A percentile compares a stretch with the other conserved stretches of the same genome.
Evolutionary conservation across 1,284 basidiomycete genomes (phyloP).

Genomic region (Uromyces viciae-fabae): DNA sequence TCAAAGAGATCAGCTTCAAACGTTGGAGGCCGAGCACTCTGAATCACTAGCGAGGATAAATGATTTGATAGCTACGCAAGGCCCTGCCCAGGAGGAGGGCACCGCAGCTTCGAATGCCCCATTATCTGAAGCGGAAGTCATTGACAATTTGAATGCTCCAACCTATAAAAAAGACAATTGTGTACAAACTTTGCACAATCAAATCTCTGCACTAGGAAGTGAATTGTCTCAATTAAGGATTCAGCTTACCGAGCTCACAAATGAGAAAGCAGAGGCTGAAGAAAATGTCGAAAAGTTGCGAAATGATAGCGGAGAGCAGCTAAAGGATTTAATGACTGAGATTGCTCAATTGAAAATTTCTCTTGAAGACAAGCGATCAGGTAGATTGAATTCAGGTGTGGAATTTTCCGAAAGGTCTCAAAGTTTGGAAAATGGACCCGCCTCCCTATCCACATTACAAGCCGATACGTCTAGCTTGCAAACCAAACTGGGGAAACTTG

Average conservation of each 20-base stretch:
- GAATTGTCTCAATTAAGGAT: constrained; percentile 5
- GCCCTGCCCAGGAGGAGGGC: background rate
- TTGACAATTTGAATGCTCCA: background rate
- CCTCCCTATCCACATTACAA: constrained; percentile 2
- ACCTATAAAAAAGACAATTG: constrained; percentile 9
- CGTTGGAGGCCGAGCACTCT: background rate
- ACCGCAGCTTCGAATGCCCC: background rate
- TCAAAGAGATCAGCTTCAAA: background rate
- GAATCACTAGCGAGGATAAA: background rate
- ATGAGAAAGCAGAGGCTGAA: background rate
- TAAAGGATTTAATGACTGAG: constrained; percentile 16
- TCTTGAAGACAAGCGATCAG: background rate
- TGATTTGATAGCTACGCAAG: background rate
- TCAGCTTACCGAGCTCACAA: background rate
- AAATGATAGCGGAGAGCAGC: constrained; percentile 13
- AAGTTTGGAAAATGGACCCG: background rate
- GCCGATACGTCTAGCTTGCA: constrained; percentile 2
- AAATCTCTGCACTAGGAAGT: background rate
- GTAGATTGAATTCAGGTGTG: background rate
- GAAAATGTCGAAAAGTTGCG: background rate
- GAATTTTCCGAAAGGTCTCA: background rate
- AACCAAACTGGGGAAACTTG: constrained; percentile 11
- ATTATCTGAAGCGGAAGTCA: constrained; percentile 6
- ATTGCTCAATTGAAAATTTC: constrained; percentile 19
- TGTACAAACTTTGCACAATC: constrained; percentile 5